Evolutionary conservation across 2,329 filamentous ascomycete species (phyloP), one percentile per base, ranked within the genome.

Genomic region (Blumeriella jaapii): DNA sequence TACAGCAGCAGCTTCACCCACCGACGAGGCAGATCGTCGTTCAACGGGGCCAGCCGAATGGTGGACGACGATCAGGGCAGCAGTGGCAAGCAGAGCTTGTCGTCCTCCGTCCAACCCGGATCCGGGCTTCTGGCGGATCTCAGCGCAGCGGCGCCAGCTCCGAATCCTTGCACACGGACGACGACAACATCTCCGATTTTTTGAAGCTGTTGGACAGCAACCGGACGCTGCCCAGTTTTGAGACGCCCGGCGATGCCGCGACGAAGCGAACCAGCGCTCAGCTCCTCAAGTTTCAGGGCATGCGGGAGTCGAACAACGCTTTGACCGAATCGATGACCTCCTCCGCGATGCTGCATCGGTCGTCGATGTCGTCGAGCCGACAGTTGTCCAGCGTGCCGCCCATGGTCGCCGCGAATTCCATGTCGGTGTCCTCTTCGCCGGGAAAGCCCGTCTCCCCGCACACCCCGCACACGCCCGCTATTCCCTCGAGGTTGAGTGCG

Each of bases 1-100:
- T 96, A 93, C 55, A 93, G 85, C 58, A 96, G 89, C 58, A 94
- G 87, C 53, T 98, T 98, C 52, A 82, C 80, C 5, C 85, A 94
- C 55, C 75, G 91, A 29, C 75, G 83, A 36, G 79, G 74, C 17
- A 74, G 86, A 28, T 74, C 78, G 15, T 93, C 86, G 0, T 81
- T 81, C 38, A 79, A 82, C 19, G 80, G 81, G 13, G 69, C 73
- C 13, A 83, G 78, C 52, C 78, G 69, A 44, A 27, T 50, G 8
- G 65, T 64, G 2, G 80, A 84, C 34, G 81, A 86, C 42, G 82
- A 86, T 49, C 79, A 82, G 52, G 66, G 65, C 22, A 85, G 81
- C 58, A 95, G 87, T 53, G 82, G 81, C n/a, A 78, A 79, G 47
- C 80, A 80, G 42, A 86, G 81, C 50, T 59, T 80, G 4, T 71